Percentiles rank a stretch among this genome's conserved stretches.
Conservation (phyloP, 495 filamentous ascomycete genomes). For the Margaritispora aquatica region DNA sequence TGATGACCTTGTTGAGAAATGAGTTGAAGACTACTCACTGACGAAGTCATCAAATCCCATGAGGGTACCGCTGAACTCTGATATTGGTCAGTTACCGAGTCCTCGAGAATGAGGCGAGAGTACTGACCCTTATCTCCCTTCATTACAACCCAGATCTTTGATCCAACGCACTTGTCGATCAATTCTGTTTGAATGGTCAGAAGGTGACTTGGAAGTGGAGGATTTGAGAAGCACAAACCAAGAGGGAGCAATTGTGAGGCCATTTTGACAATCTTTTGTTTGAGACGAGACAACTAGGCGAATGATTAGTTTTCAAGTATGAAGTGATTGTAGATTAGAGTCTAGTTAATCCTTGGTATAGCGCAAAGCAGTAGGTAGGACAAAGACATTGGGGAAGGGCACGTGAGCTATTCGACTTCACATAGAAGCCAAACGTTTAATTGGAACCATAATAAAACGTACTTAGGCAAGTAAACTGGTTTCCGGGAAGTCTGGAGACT, state of each 20-base stretch:
- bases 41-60: slow-evolving; percentile 98
- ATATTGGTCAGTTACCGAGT: not conserved
- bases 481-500: too few species aligned
- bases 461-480: too few species aligned
- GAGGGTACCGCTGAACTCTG: slow-evolving; percentile 91
- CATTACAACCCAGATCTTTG: slow-evolving; percentile 98
- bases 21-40: slow-evolving; percentile 59
- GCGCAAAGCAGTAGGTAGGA: too few species aligned
- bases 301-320: not conserved
- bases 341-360: too few species aligned
- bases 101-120: slow-evolving; percentile 1
- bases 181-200: slow-evolving; percentile 56
- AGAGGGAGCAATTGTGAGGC: slow-evolving; percentile 76
- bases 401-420: not conserved
- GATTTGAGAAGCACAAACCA: slow-evolving; percentile 43
- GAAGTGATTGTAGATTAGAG: too few species aligned
- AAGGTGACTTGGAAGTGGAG: slow-evolving; percentile 19
- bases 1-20: slow-evolving; percentile 10
- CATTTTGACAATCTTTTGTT: slow-evolving; percentile 37
- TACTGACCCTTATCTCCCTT: slow-evolving; percentile 90
- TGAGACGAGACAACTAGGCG: not conserved
- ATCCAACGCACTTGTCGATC: slow-evolving; percentile 98
- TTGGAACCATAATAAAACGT: not conserved
- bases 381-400: not conserved
- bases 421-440: not conserved